These are phyloP conservation scores for Balakata baccata DNA, from an alignment of 345 rosid species.

Conservation along the genomic window DNA sequence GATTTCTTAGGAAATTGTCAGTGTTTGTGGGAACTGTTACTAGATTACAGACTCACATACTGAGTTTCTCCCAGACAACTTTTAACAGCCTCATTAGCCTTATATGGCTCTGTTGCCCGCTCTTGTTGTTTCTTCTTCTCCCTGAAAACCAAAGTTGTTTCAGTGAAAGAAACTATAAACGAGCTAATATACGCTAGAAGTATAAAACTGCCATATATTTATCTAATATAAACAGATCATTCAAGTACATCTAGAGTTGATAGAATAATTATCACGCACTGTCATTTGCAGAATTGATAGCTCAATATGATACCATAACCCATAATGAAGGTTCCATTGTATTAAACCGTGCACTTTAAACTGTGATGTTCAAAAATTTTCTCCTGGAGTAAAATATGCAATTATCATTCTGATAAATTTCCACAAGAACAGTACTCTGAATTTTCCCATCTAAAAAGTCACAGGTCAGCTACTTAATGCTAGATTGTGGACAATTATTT, in stretches of 20 bases:
- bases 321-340: not conserved
- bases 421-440: not conserved
- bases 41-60: conserved; percentile 26
- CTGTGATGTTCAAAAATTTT: not conserved
- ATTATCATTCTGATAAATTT: not conserved
- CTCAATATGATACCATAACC: not conserved
- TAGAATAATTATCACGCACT: not conserved
- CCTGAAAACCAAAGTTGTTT: conserved; percentile 41
- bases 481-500: not conserved
- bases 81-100: conserved; percentile 69
- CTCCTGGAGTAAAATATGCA: not conserved
- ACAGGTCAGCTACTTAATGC: not conserved
- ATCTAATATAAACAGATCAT: not conserved
- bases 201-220: no score
- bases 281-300: not conserved
- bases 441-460: not conserved
- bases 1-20: conserved; percentile 19
- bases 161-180: no score
- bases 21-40: not conserved
- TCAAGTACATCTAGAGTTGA: no score
- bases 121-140: conserved; percentile 92
- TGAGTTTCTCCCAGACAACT: conserved; percentile 58
- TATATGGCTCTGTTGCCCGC: conserved; percentile 55
- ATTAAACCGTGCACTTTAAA: not conserved
- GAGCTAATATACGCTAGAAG: no score